These are phyloP conservation scores for Letharia columbiana DNA, from an alignment of 495 filamentous ascomycete genomes.

Conservation along the genomic window DNA sequence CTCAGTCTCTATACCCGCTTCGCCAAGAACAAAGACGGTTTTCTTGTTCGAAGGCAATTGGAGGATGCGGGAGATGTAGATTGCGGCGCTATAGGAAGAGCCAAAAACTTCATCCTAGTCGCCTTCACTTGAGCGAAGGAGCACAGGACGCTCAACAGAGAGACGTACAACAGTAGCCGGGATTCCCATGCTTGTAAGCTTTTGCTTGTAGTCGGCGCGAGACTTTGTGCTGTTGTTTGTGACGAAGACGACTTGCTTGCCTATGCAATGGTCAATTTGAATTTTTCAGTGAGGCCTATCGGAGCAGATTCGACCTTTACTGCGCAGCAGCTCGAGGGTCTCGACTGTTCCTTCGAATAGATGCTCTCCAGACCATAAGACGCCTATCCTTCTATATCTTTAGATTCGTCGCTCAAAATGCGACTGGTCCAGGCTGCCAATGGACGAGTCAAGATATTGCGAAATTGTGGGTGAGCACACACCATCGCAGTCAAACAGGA, in stretches of 20 bases:
- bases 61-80: slow-evolving; percentile 93
- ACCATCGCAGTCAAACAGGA: slow-evolving; percentile 98
- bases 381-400: slow-evolving; percentile 53
- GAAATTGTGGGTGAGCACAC: slow-evolving; percentile 26
- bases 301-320: slow-evolving; percentile 52
- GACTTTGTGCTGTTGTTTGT: slow-evolving; percentile 99
- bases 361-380: slow-evolving; percentile 91
- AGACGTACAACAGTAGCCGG: slow-evolving; percentile 52
- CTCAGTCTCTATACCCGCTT: slow-evolving; percentile 85
- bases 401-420: slow-evolving; percentile 22
- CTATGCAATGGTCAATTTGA: slow-evolving; percentile 34
- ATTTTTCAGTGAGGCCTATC: no score
- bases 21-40: slow-evolving; percentile 90
- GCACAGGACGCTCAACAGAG: neutral
- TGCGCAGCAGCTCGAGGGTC: slow-evolving; percentile 70
- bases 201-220: slow-evolving; percentile 82
- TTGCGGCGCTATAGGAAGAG: slow-evolving; percentile 85
- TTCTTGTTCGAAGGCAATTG: slow-evolving; percentile 65
- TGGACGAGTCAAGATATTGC: neutral
- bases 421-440: neutral
- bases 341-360: slow-evolving; percentile 75
- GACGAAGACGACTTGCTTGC: slow-evolving; percentile 90
- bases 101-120: slow-evolving; percentile 84
- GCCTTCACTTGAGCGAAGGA: neutral
- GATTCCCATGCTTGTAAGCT: slow-evolving; percentile 75